Evolutionary conservation across 306 rosid genomes (phyloP), one percentile per base, ranked within the genome.

Genomic region (Pyrus betulifolia): DNA sequence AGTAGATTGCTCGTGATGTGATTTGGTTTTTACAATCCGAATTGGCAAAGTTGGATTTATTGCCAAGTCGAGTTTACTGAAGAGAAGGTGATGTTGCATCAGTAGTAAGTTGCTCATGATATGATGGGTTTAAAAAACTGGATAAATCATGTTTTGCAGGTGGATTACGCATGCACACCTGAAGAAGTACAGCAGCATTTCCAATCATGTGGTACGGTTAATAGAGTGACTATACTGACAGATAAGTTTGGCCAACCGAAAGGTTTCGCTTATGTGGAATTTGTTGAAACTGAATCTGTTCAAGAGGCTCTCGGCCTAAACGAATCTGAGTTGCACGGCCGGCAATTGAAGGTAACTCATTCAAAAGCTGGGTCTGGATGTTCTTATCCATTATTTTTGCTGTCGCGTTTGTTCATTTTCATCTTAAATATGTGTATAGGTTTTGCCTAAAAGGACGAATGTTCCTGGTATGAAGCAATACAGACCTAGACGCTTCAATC

Each of bases 131-230:
- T 14, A 14, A 17, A 52, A 58, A 68, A 42, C 23, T 77, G 40
- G 9, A 14, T n/a, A 9, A 76, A 72, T 81, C 21, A 30, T 80
- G 58, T 82, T 65, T 78, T 84, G 76, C 86, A 94, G 98, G 98
- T 92, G 79, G 98, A 92, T 84, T 92, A 90, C 83, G 94, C 96
- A 51, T 94, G 98, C 88, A 92, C 98, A 6, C 98, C 98, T 82
- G 97, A 95, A 85, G 98, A 95, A 89, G 98, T 92, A 83, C 96
- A 94, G 86, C 95, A 89, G 85, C 98, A 92, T 86, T 92, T 92
- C 80, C 96, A 94, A 77, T 91, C 97, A 72, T 92, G 97, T 64
- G 98, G 97, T 52, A 94, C 96, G 4, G 96, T 92, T 68, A 94
- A 94, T 86, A 85, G 97, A 80, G 96, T 92, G 78, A 92, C 97